These are phyloP conservation scores for Ceratorhiza oryzae-sativae DNA, from an alignment of 1,284 basidiomycete species.

Conservation along the genomic window DNA sequence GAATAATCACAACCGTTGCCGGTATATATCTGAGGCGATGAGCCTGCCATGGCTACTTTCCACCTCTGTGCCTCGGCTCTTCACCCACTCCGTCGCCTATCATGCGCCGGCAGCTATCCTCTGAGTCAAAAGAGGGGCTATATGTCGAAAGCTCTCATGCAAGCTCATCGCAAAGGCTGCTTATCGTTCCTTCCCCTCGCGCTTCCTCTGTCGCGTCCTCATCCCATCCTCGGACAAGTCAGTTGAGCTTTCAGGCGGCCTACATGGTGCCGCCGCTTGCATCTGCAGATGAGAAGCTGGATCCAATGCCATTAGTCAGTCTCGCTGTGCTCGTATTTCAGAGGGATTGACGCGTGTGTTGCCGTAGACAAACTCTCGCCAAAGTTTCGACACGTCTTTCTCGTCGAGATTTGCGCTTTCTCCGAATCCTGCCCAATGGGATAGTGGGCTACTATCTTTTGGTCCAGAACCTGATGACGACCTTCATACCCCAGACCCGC, in stretches of 20 bases:
- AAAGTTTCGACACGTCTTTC: slow-evolving; percentile 5
- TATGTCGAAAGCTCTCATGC: neutral
- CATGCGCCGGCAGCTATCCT: neutral
- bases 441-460: slow-evolving; percentile 35
- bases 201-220: neutral
- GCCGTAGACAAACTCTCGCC: neutral
- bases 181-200: neutral
- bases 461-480: slow-evolving; percentile 53
- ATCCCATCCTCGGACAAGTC: neutral
- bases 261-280: neutral
- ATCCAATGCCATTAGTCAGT: neutral
- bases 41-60: neutral
- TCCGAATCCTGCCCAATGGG: slow-evolving; percentile 45
- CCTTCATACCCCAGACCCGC: slow-evolving; percentile 59
- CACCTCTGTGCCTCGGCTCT: too few relatives aligned
- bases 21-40: neutral
- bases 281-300: neutral
- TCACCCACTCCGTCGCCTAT: too few relatives aligned
- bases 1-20: neutral
- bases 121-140: neutral
- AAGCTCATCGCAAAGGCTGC: neutral
- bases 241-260: neutral
- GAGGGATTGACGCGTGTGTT: neutral
- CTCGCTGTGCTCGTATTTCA: neutral
- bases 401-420: slow-evolving; percentile 42